Evolutionary conservation across 1,284 basidiomycete genomes (phyloP).

Genomic region (Marasmius sp.): DNA sequence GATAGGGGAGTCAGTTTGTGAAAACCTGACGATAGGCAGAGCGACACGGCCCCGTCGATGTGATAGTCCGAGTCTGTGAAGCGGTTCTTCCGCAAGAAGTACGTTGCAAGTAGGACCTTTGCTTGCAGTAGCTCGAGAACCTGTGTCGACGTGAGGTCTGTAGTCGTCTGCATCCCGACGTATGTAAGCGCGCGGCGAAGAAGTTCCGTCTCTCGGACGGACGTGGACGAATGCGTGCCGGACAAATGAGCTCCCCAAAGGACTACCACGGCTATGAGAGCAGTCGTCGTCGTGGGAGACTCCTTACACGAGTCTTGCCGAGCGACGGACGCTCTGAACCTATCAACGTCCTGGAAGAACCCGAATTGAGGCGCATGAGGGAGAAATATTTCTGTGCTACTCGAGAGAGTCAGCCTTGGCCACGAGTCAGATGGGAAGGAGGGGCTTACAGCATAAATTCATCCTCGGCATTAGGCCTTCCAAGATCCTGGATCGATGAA

Average conservation of each 20-base stretch:
- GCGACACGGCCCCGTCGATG: constrained; percentile 13
- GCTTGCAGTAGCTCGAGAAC: constrained; percentile 20
- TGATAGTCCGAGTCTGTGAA: constrained; percentile 19
- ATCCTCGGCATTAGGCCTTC: not conserved
- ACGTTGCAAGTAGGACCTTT: constrained; percentile 17
- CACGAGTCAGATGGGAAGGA: not conserved
- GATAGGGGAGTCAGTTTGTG: not conserved
- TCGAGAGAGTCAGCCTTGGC: not conserved
- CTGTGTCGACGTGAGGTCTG: not conserved
- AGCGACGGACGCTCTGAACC: constrained; percentile 12
- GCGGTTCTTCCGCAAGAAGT: constrained; percentile 14
- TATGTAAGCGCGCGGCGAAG: constrained; percentile 7
- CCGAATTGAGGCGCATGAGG: constrained; percentile 19
- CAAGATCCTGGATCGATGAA: not conserved
- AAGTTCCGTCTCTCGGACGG: constrained; percentile 3
- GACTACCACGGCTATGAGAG: constrained; percentile 17
- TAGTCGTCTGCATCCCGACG: constrained; percentile 1
- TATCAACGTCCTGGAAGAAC: constrained; percentile 19
- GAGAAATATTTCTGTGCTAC: constrained; percentile 18
- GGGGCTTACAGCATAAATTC: not conserved
- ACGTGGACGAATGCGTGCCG: constrained; percentile 1
- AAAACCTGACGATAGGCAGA: constrained; percentile 13
- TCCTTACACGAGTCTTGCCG: not conserved
- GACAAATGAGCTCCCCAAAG: constrained; percentile 19
- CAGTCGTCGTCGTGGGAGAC: constrained; percentile 10